These are phyloP conservation scores for Kwoniella sp. DNA, from an alignment of 768 basidiomycete species.

Conservation along the genomic window DNA sequence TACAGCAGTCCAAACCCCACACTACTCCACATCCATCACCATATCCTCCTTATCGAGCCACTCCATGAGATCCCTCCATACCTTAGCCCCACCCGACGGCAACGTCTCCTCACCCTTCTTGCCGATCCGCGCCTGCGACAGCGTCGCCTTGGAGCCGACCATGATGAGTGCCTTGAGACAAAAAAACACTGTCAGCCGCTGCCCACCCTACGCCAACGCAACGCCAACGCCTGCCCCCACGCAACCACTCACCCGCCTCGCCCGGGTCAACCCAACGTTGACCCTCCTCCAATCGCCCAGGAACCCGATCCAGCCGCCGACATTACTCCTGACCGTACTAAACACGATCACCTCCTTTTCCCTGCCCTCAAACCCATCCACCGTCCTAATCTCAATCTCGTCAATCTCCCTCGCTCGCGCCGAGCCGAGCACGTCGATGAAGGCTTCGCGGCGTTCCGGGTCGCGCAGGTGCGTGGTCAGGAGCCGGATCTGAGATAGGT, in stretches of 20 bases:
- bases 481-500: slow-evolving; percentile 76
- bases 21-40: slow-evolving; percentile 17
- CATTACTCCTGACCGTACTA: slow-evolving; percentile 82
- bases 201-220: slow-evolving; percentile 3
- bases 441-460: slow-evolving; percentile 54
- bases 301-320: slow-evolving; percentile 74
- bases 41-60: slow-evolving; percentile 13
- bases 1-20: no score
- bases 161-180: slow-evolving; percentile 34
- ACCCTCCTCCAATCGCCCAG: slow-evolving; percentile 76
- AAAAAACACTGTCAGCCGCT: not conserved
- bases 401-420: slow-evolving; percentile 63
- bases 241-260: slow-evolving; percentile 57
- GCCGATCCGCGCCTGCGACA: slow-evolving; percentile 21
- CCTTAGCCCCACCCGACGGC: slow-evolving; percentile 20
- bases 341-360: slow-evolving; percentile 91
- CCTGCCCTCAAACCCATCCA: slow-evolving; percentile 89
- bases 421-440: slow-evolving; percentile 61
- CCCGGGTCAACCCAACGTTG: slow-evolving; percentile 87
- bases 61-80: slow-evolving; percentile 28
- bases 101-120: slow-evolving; percentile 5
- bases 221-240: not conserved
- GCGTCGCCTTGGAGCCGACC: slow-evolving; percentile 35
- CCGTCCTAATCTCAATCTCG: slow-evolving; percentile 79
- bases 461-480: slow-evolving; percentile 63